Conservation (phyloP, 2,329 filamentous ascomycete species). For the Microsporum audouinii region DNA sequence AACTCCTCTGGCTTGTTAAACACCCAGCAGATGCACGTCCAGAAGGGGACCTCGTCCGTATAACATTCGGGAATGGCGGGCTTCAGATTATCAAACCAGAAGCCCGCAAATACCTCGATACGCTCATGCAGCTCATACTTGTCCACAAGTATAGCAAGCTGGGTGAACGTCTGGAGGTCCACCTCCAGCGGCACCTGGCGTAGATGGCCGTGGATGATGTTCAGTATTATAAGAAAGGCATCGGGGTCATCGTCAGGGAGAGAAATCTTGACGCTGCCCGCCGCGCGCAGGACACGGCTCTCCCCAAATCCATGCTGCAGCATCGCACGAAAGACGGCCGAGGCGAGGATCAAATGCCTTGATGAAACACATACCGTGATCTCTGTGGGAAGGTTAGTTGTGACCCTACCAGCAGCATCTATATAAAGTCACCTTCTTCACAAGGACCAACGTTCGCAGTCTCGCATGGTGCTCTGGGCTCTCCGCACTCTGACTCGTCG, state of each 20-base stretch:
- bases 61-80: constrained; percentile 11
- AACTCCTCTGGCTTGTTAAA: constrained; percentile 13
- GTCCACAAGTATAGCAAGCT: constrained; percentile 15
- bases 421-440: constrained; percentile 13
- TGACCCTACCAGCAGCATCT: not conserved
- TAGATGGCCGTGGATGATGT: constrained; percentile 24
- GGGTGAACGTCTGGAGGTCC: constrained; percentile 11
- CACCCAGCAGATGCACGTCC: constrained; percentile 15
- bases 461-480: not conserved
- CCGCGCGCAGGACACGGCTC: constrained; percentile 9
- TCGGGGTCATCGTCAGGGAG: constrained; percentile 25
- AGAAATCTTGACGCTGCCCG: constrained; percentile 12
- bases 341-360: constrained; percentile 14
- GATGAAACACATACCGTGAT: constrained; percentile 14
- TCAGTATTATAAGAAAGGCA: constrained; percentile 21
- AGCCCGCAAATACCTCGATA: constrained; percentile 13
- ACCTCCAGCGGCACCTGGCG: constrained; percentile 16
- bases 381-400: constrained; percentile 3
- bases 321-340: constrained; percentile 15
- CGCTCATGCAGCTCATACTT: constrained; percentile 15
- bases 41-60: constrained; percentile 13
- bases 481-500: not conserved
- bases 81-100: constrained; percentile 14
- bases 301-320: constrained; percentile 14
- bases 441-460: not conserved